Evolutionary conservation across 768 basidiomycete species (phyloP), one percentile per base, ranked within the genome.

Genomic region (Dioszegia aurantiaca): DNA sequence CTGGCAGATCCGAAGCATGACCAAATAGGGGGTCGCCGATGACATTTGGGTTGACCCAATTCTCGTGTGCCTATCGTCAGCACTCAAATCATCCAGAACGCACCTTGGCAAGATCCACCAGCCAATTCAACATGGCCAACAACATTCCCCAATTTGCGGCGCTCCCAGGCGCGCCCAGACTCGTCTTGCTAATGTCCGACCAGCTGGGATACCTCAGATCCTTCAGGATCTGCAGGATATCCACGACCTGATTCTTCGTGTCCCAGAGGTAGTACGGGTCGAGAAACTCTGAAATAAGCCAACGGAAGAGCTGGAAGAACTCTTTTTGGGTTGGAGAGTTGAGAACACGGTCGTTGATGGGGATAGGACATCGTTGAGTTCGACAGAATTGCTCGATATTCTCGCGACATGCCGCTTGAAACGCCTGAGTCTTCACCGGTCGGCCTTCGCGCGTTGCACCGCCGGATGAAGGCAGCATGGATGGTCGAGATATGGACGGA

Each of bases 141-240:
- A 95, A 77, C 21, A 84, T 80, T 0, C 90, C 89, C 95, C 94
- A 98, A n/a, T 87, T 86, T 77, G 90, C 88, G 80, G 88, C 87
- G 54, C 86, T 87, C 0, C 89, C 93, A 0, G 91, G 88, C 1
- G 92, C 87, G 8, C 86, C 86, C 4, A 98, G 77, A 82, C 89
- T 90, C 63, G 89, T 92, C 51, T 86, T 85, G 64, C 90, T 89
- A 17, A 97, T 82, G 57, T 84, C 82, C 49, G 33, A 33, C 86
- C 82, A 3, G 85, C 81, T 58, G 85, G 95, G 94, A 77, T 97
- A 99, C 62, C 83, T 81, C 36, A 90, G 76, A 5, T 86, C 83
- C 71, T 84, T 87, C 62, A 99, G 74, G 36, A 40, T 26, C 12
- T 11, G 31, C n/a, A 53, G 21, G 24, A 53, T 41, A 19, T 53